Evolutionary conservation across 208 protist species (phyloP).

Genomic region (Crithidia fasciculata): DNA sequence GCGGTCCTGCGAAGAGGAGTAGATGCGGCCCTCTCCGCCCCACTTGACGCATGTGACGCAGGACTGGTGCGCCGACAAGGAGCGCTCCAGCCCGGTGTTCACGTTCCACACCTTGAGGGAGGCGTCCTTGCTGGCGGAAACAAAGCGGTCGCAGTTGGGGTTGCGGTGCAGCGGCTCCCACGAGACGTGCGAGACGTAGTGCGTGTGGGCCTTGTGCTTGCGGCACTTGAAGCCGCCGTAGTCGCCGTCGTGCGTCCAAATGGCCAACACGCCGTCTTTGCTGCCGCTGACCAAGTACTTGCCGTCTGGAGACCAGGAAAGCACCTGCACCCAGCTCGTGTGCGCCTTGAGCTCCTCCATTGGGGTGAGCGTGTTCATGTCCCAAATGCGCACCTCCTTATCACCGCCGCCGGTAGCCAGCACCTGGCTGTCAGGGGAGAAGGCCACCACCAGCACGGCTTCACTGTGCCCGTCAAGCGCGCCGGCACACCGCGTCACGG

Average conservation of each 20-base stretch:
- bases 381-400: slow-evolving; percentile 97
- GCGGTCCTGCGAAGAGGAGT: slow-evolving; percentile 96
- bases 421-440: slow-evolving; percentile 94
- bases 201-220: slow-evolving; percentile 91
- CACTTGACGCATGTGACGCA: slow-evolving; percentile 97
- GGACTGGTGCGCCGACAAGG: slow-evolving; percentile 95
- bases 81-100: slow-evolving; percentile 71
- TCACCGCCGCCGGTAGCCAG: slow-evolving; percentile 97
- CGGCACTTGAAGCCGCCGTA: slow-evolving; percentile 83
- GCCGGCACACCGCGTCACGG: slow-evolving; percentile 95
- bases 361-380: slow-evolving; percentile 96
- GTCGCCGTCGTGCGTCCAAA: slow-evolving; percentile 92
- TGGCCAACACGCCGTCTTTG: slow-evolving; percentile 92
- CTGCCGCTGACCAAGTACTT: slow-evolving; percentile 93
- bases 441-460: slow-evolving; percentile 93
- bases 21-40: slow-evolving; percentile 95
- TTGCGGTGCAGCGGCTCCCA: slow-evolving; percentile 97
- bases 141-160: slow-evolving; percentile 79
- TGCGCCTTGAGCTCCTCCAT: slow-evolving; percentile 92
- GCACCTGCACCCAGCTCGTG: slow-evolving; percentile 95
- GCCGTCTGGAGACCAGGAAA: slow-evolving; percentile 96
- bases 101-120: slow-evolving; percentile 92
- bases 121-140: slow-evolving; percentile 94
- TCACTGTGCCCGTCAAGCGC: slow-evolving; percentile 96
- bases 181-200: slow-evolving; percentile 95